Evolutionary conservation across 169 alveolate genomes (phyloP).

Genomic region (Eimeria praecox): DNA sequence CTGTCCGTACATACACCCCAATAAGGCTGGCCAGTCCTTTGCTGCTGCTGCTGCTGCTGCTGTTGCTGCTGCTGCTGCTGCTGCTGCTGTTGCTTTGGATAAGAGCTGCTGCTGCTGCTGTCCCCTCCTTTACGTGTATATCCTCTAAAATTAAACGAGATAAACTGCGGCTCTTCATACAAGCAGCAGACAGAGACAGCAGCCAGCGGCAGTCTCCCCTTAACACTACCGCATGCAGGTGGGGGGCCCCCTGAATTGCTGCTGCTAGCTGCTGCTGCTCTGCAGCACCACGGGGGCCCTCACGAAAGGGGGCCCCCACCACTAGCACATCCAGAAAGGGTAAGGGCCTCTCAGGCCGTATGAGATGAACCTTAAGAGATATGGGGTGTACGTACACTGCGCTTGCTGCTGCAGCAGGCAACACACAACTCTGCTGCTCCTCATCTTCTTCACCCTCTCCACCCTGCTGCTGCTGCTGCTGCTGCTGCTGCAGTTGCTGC

Average conservation of each 20-base stretch:
- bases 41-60: conserved; percentile 25
- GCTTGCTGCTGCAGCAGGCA: conserved; percentile 34
- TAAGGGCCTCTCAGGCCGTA: conserved; percentile 29
- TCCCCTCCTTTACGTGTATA: background rate
- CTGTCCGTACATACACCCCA: conserved; percentile 1
- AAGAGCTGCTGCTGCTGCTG: background rate
- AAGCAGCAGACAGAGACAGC: background rate
- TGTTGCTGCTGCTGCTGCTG: background rate
- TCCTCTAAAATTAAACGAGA: background rate
- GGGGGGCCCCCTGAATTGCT: conserved; percentile 27
- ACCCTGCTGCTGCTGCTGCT: background rate
- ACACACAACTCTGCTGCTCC: background rate
- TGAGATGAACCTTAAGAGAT: background rate
- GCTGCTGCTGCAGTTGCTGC: conserved; percentile 43
- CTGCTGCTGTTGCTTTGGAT: background rate
- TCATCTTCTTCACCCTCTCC: background rate
- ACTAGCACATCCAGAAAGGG: background rate
- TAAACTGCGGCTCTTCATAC: background rate
- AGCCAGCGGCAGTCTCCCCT: background rate
- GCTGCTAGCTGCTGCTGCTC: conserved; percentile 41
- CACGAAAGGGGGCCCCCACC: conserved; percentile 19
- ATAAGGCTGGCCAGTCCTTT: background rate
- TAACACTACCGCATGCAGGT: background rate
- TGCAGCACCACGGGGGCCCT: conserved; percentile 6
- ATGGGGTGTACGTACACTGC: conserved; percentile 26